Conservation (phyloP, 176 grass and related monocot species). For the Rhipidocladum racemiflorum region DNA sequence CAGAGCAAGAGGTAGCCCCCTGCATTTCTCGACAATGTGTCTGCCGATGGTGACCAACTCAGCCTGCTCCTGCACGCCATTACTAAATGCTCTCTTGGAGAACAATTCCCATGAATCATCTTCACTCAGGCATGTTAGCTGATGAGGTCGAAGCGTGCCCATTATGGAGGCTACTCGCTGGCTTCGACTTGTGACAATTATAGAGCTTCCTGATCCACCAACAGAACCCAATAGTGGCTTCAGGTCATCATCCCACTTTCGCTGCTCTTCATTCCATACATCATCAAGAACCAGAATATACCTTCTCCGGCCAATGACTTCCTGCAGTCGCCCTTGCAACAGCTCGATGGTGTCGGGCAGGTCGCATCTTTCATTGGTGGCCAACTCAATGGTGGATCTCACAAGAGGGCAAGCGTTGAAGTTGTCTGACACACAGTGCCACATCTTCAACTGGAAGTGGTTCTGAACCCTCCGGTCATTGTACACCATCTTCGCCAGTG, state of each 20-base stretch:
- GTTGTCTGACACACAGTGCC: conserved; percentile 39
- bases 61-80: neutral
- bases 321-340: neutral
- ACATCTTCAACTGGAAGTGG: conserved; percentile 34
- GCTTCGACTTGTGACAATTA: conserved; percentile 40
- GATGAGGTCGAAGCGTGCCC: neutral
- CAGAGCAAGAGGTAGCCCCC: conserved; percentile 33
- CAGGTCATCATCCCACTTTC: conserved; percentile 11
- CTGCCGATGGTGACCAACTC: conserved; percentile 5
- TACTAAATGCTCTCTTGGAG: conserved; percentile 25
- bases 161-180: conserved; percentile 6
- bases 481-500: conserved; percentile 43
- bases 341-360: neutral
- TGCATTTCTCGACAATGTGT: conserved; percentile 18
- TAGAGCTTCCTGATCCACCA: conserved; percentile 16
- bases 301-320: neutral
- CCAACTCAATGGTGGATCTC: conserved; percentile 23
- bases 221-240: neutral
- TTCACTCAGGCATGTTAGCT: neutral
- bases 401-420: neutral
- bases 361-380: neutral
- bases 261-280: conserved; percentile 29
- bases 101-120: conserved; percentile 37
- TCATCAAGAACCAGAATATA: conserved; percentile 32
- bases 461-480: neutral